Conservation (phyloP, 495 filamentous ascomycete species). For the Astrocystis sublimbata region DNA sequence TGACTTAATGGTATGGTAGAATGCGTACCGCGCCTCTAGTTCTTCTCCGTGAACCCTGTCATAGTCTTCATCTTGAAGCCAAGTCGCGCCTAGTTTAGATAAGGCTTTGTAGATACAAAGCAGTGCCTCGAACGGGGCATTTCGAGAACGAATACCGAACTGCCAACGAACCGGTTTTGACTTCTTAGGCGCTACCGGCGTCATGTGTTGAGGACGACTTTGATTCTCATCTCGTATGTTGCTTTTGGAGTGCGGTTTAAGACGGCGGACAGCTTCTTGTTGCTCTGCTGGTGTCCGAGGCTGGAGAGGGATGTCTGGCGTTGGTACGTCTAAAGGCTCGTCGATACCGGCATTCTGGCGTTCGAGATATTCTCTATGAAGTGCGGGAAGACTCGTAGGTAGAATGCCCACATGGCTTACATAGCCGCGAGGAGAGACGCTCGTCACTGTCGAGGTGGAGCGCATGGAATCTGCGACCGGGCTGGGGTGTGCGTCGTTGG, state of each 20-base stretch:
- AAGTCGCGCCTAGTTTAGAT: slow-evolving; percentile 80
- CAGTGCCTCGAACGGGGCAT: slow-evolving; percentile 90
- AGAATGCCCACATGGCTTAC: slow-evolving; percentile 85
- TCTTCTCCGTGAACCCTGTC: slow-evolving; percentile 39
- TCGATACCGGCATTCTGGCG: slow-evolving; percentile 55
- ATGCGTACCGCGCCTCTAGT: slow-evolving; percentile 26
- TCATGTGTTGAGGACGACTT: slow-evolving; percentile 66
- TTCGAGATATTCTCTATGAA: slow-evolving; percentile 88
- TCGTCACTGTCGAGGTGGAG: slow-evolving; percentile 47
- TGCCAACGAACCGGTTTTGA: slow-evolving; percentile 83
- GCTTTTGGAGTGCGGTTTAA: slow-evolving; percentile 76
- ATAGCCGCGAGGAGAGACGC: slow-evolving; percentile 52
- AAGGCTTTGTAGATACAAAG: slow-evolving; percentile 91
- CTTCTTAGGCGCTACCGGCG: slow-evolving; percentile 65
- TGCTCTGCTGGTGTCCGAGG: slow-evolving; percentile 69
- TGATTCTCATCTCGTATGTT: slow-evolving; percentile 57
- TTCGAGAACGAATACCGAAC: slow-evolving; percentile 92
- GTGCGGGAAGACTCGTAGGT: slow-evolving; percentile 84
- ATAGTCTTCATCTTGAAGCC: slow-evolving; percentile 65
- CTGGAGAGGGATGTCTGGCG: slow-evolving; percentile 52
- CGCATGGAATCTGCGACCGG: slow-evolving; percentile 41
- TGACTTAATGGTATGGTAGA: not conserved
- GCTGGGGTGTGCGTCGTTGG: slow-evolving; percentile 29
- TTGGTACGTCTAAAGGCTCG: slow-evolving; percentile 38
- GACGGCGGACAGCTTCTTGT: slow-evolving; percentile 68